Base-by-base conservation (phyloP, 495 filamentous ascomycete species). In the Penicillium simplicissimum region DNA sequence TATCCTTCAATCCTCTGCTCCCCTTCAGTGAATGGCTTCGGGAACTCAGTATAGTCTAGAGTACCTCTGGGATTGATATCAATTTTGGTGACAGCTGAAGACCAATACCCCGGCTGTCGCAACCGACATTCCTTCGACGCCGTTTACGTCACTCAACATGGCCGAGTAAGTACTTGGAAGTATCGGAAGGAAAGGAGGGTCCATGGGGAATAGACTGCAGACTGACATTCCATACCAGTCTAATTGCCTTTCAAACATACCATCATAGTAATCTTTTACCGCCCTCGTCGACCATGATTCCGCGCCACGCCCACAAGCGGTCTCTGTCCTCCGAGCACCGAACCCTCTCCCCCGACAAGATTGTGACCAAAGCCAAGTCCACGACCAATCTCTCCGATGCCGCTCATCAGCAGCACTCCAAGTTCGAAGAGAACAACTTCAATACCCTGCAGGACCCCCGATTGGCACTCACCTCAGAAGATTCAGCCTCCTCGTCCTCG, bases 391-490 rank as follows among this genome's bases (percentile, higher is more conserved):
- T 81, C 9, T 60, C 70, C 19, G 70, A 70, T 19, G 71, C 72
- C 57, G 66, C 70, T 23, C 54, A 57, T 15, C 31, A 58, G 13
- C 52, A 48, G 25, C 47, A 60, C 9, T 47, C 57, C 8, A 62
- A 56, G 8, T 70, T 62, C 35, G 65, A 70, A 23, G 80, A 80
- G 52, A 75, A 62, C 66, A 68, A 71, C 43, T 81, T 84, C 58
- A 84, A 76, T 61, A 84, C 83, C 31, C 62, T 83, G 56, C 80
- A 77, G 54, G 83, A 84, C 62, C 82, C 81, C 1, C 71, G 82
- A 60, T 74, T 81, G 33, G 60, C 70, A 14, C 63, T 65, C 59
- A 61, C 62, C 35, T 59, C 71, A 23, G 75, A 82, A 57, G 63
- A 73, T 15, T 75, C 78, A 51, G 67, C 73, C 36, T 71, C 76